Conservation (phyloP, 2,329 filamentous ascomycete genomes). For the Aspergillus sp. region DNA sequence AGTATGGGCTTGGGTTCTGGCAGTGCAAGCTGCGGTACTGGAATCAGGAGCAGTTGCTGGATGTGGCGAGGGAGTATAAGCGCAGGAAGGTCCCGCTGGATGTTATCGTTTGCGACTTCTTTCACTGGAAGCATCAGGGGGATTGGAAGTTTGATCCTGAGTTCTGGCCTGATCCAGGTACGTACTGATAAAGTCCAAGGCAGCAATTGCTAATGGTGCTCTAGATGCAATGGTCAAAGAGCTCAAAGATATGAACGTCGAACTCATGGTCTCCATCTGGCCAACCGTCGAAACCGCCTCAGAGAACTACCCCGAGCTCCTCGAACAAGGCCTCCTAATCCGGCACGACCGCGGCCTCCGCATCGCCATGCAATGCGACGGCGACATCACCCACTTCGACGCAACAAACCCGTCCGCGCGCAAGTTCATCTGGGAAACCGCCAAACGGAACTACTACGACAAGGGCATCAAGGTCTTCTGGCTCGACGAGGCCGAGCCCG, state of each 20-base stretch:
- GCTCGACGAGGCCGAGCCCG: conserved; percentile 68
- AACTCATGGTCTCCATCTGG: conserved; percentile 71
- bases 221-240: conserved; percentile 63
- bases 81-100: conserved; percentile 58
- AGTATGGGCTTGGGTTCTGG: conserved; percentile 68
- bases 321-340: conserved; percentile 61
- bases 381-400: conserved; percentile 62
- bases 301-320: conserved; percentile 63
- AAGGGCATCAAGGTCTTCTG: conserved; percentile 66
- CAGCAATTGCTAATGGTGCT: neutral
- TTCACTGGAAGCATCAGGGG: conserved; percentile 66
- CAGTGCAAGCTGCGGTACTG: conserved; percentile 67
- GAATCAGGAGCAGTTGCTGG: conserved; percentile 63
- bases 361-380: conserved; percentile 59
- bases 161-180: conserved; percentile 65
- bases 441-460: conserved; percentile 60
- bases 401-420: conserved; percentile 62
- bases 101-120: conserved; percentile 67
- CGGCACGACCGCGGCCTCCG: conserved; percentile 61
- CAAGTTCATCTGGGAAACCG: conserved; percentile 60
- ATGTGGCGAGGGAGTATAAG: conserved; percentile 61
- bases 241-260: conserved; percentile 57
- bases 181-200: neutral
- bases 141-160: conserved; percentile 66
- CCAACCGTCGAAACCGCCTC: conserved; percentile 62